phyloP scores from a whole-genome alignment of 2,329 filamentous ascomycete species.

The Aspergillus fumigatus region DNA sequence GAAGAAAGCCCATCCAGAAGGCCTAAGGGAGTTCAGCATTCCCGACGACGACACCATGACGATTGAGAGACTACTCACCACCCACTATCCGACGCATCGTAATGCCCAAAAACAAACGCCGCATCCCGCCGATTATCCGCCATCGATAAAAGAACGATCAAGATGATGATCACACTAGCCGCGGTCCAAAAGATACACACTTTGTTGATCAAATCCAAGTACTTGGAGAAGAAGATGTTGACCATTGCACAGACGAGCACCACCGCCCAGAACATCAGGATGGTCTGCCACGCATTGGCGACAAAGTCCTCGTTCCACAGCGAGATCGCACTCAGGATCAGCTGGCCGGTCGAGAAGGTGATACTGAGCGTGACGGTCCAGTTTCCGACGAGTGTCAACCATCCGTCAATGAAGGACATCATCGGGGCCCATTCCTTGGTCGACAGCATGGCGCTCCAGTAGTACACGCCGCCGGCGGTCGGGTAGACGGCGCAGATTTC shows the following conservation, averaged over 20 bases:
- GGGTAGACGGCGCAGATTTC: constrained; percentile 68
- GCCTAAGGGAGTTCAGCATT: constrained; percentile 37
- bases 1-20: constrained; percentile 67
- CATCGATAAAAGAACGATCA: constrained; percentile 60
- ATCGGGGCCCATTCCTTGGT: constrained; percentile 63
- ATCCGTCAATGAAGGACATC: constrained; percentile 66
- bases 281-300: constrained; percentile 64
- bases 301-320: constrained; percentile 66
- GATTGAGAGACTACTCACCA: constrained; percentile 43
- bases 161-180: constrained; percentile 62
- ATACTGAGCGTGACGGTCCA: constrained; percentile 65
- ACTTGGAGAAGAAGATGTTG: constrained; percentile 60
- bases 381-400: constrained; percentile 68
- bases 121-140: constrained; percentile 54
- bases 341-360: constrained; percentile 68
- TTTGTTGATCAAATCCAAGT: constrained; percentile 66
- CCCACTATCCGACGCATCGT: constrained; percentile 60
- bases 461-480: constrained; percentile 66
- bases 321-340: constrained; percentile 64
- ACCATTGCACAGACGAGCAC: constrained; percentile 61
- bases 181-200: constrained; percentile 70
- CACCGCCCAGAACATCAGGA: constrained; percentile 68
- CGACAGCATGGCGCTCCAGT: constrained; percentile 65
- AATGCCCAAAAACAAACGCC: constrained; percentile 64
- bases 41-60: no score